Base-by-base conservation (phyloP, 305 asterid species). In the Ruellia speciosa region DNA sequence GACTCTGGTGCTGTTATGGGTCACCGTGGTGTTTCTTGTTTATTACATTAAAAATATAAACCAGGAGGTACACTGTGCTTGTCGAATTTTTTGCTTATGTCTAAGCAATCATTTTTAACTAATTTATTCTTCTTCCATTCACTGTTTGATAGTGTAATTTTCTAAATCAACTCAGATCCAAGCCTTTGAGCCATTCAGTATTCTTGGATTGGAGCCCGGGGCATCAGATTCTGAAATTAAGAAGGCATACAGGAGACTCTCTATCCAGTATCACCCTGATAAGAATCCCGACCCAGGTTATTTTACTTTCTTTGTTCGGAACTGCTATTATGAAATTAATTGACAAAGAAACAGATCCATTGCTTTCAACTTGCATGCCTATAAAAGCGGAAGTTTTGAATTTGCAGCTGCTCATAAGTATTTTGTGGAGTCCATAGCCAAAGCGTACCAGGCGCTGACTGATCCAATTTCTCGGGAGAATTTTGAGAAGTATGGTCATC, bases 251-350 rank as follows among this genome's bases (percentile, higher is more conserved):
- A 79, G 99, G 81, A 88, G 83, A 72, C 95, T 88, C 64, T 93
- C 99, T 62, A 76, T 93, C 73, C 97, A 86, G 69, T 92, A 86
- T 78, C 99, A 92, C 73, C 99, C 99, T 63, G 99, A 92, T 78
- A 92, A 92, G 79, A 92, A 92, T 77, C 99, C 99, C 3, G 99
- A 92, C 68, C 99, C 96, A 84, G 96, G 96, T 92, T 77, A 47
- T 49, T 69, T 45, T 31, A 40, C 46, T 53, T 49, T 31, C 12
- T 34, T 31, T 56, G 19, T 72, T 63, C 41, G 9, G 31, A 4
- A 54, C 5, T 58, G 66, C 59, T 34, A 14, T 63, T 55, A 60
- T 33, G 39, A 41, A 19, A 58, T 54, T 56, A 40, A 66, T n/a
- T 14, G 50, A 11, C 39, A 47, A 33, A 17, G 17, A 17, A 31